phyloP scores from a whole-genome alignment of 495 filamentous ascomycete species.

The Neurospora pannonica region DNA sequence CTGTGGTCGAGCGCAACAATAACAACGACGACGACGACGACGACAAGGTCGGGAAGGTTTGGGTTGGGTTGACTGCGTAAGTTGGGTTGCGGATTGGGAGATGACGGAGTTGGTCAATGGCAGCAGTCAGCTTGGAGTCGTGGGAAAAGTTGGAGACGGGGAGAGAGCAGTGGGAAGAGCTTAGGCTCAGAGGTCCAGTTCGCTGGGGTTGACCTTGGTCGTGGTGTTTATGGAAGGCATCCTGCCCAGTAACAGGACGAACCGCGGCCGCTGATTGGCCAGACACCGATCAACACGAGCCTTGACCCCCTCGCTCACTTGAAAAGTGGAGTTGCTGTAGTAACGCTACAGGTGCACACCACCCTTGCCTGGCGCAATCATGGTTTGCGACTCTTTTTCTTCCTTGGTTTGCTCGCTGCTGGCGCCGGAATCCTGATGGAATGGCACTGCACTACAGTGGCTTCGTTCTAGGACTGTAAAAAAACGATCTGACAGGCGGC shows the following conservation, averaged over 20 bases:
- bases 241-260: background rate
- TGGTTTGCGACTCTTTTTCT: background rate
- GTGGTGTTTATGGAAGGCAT: background rate
- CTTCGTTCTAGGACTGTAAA: too few relatives aligned
- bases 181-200: background rate
- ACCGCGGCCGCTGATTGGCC: background rate
- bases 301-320: background rate
- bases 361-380: background rate
- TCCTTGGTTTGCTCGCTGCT: background rate
- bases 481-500: too few relatives aligned
- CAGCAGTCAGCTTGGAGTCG: background rate
- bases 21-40: background rate
- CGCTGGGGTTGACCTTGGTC: background rate
- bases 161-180: background rate
- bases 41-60: background rate
- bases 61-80: background rate
- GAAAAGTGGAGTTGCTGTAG: background rate
- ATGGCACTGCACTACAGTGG: background rate
- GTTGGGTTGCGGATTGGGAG: background rate
- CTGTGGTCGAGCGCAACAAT: background rate
- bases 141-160: background rate
- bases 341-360: background rate
- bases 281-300: background rate
- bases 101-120: background rate
- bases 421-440: background rate